phyloP scores from a whole-genome alignment of 495 filamentous ascomycete species.

The Hypoxylon subgilvum region DNA sequence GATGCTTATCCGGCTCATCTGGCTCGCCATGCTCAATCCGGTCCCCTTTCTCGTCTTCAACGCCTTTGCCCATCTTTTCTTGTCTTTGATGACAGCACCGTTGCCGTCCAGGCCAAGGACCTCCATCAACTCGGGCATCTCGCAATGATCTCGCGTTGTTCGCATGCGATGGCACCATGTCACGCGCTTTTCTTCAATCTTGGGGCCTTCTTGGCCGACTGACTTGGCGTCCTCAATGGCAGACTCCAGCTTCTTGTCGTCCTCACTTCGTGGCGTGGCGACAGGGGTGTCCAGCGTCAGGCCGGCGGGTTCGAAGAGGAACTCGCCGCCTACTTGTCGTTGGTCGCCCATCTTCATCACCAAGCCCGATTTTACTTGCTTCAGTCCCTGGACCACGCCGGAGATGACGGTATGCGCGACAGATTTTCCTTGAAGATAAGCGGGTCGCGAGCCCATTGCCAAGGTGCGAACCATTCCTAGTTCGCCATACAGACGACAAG shows the following conservation, averaged over 20 bases:
- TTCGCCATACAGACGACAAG: conserved; percentile 67
- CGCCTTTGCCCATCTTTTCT: conserved; percentile 51
- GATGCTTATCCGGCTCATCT: conserved; percentile 47
- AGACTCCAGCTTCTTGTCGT: conserved; percentile 23
- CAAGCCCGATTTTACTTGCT: conserved; percentile 56
- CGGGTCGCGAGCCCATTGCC: conserved; percentile 65
- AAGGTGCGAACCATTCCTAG: conserved; percentile 75
- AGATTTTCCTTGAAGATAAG: conserved; percentile 64
- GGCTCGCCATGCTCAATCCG: conserved; percentile 49
- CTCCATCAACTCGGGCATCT: conserved; percentile 66
- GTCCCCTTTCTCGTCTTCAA: conserved; percentile 53
- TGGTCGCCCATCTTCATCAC: conserved; percentile 70
- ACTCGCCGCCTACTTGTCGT: conserved; percentile 82
- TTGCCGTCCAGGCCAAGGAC: conserved; percentile 64
- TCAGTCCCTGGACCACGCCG: conserved; percentile 64
- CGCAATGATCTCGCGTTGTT: conserved; percentile 77
- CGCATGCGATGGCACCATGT: conserved; percentile 87
- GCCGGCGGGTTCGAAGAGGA: conserved; percentile 68
- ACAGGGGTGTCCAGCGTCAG: conserved; percentile 42
- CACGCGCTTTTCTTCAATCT: conserved; percentile 60
- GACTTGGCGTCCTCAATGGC: conserved; percentile 35
- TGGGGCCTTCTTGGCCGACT: conserved; percentile 22
- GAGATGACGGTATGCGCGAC: conserved; percentile 52
- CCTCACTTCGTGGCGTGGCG: conserved; percentile 39
- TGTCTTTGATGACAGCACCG: conserved; percentile 46